These are phyloP conservation scores for Amylostereum areolatum DNA, from an alignment of 1,284 basidiomycete genomes.

Conservation along the genomic window DNA sequence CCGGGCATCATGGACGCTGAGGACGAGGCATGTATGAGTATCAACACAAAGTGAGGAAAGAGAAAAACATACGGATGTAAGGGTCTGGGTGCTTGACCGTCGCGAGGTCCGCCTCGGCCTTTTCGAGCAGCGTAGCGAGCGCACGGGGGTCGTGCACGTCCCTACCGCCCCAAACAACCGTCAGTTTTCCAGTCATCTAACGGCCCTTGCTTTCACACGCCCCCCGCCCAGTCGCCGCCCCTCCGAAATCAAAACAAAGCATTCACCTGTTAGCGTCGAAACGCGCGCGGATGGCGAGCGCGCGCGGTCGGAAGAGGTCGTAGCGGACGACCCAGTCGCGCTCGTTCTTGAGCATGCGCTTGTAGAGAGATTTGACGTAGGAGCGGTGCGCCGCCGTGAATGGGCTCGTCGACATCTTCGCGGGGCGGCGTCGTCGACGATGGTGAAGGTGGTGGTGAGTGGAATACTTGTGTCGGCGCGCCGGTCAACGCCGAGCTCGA, in stretches of 20 bases:
- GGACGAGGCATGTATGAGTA: constrained; percentile 13
- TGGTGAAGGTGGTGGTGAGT: background rate
- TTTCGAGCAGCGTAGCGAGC: constrained; percentile 73
- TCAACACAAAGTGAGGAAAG: constrained; percentile 15
- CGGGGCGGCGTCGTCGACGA: constrained; percentile 6
- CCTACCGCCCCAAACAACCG: no score
- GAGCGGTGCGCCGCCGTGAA: constrained; percentile 77
- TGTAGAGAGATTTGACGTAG: constrained; percentile 91
- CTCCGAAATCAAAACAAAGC: background rate
- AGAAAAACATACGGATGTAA: constrained; percentile 67
- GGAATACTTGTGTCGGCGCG: background rate
- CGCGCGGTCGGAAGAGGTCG: constrained; percentile 81
- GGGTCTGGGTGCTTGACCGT: constrained; percentile 81
- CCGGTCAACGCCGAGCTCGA: no score
- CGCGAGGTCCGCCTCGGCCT: constrained; percentile 76
- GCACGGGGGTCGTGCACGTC: constrained; percentile 85
- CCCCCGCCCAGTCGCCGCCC: no score
- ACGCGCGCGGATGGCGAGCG: constrained; percentile 82
- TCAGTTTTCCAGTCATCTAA: no score
- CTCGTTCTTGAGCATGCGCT: constrained; percentile 78
- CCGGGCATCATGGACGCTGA: constrained; percentile 74
- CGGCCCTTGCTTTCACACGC: no score
- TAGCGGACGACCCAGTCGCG: constrained; percentile 86
- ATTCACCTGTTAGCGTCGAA: constrained; percentile 88
- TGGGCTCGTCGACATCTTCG: constrained; percentile 28